phyloP scores from a whole-genome alignment of 306 rosid species.

The Prunus fruticosa region DNA sequence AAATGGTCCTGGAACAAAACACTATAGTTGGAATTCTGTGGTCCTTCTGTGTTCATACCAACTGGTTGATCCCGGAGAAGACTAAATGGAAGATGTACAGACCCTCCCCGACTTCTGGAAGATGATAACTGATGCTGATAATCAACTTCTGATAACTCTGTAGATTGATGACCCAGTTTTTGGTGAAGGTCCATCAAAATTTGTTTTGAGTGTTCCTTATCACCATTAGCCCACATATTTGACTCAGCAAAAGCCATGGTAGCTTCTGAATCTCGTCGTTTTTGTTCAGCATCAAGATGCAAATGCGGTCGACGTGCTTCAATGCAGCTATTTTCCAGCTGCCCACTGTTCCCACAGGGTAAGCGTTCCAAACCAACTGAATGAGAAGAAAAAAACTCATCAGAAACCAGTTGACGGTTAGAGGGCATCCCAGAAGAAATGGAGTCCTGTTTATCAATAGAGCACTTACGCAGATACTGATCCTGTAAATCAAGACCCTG shows the following conservation, averaged over 20 bases:
- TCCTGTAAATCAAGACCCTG: conserved; percentile 51
- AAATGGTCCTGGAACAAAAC: conserved; percentile 48
- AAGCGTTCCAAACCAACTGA: conserved; percentile 34
- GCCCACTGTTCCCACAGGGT: conserved; percentile 44
- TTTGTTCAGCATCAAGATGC: conserved; percentile 48
- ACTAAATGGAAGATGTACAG: conserved; percentile 46
- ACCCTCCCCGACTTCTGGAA: conserved; percentile 37
- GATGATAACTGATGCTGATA: conserved; percentile 50
- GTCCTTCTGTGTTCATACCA: conserved; percentile 36
- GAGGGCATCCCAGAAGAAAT: conserved; percentile 26
- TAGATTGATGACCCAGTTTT: conserved; percentile 39
- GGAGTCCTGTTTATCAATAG: conserved; percentile 40
- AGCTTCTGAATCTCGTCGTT: conserved; percentile 41
- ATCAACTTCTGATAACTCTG: conserved; percentile 42
- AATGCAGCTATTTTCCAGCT: conserved; percentile 41
- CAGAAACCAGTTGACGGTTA: conserved; percentile 37
- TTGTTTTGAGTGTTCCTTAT: conserved; percentile 42
- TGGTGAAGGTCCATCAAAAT: conserved; percentile 48
- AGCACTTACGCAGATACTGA: conserved; percentile 30
- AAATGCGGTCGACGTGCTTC: conserved; percentile 18
- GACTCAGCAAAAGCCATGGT: conserved; percentile 30
- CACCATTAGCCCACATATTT: conserved; percentile 38
- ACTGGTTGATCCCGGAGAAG: conserved; percentile 47
- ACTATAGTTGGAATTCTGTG: conserved; percentile 37
- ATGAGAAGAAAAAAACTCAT: conserved; percentile 43